Conservation (phyloP, 108 stramenopile genomes). For the Pseudonitzschia delicatissima region DNA sequence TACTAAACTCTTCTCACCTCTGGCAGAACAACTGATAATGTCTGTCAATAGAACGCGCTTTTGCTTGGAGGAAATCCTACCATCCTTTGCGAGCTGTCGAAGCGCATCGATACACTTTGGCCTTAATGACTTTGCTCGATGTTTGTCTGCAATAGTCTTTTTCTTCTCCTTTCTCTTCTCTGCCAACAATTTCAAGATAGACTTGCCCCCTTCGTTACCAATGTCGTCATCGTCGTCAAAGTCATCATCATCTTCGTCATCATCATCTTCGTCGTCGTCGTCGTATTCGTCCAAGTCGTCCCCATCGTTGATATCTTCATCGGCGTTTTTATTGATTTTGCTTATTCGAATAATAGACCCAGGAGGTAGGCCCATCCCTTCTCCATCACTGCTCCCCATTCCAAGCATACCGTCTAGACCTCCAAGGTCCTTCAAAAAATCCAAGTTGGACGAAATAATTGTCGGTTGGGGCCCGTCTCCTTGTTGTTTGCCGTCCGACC, state of each 20-base stretch:
- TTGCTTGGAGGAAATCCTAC: constrained; percentile 69
- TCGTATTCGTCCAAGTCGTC: constrained; percentile 21
- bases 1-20: constrained; percentile 71
- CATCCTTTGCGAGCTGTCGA: constrained; percentile 59
- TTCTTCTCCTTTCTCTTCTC: constrained; percentile 1
- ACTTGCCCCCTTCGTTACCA: not conserved
- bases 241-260: constrained; percentile 22
- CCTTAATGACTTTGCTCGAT: constrained; percentile 17
- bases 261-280: constrained; percentile 41
- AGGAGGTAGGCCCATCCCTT: constrained; percentile 29
- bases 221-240: not conserved
- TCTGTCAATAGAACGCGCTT: constrained; percentile 79
- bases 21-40: constrained; percentile 73
- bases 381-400: constrained; percentile 35
- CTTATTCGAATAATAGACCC: constrained; percentile 40
- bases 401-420: constrained; percentile 34
- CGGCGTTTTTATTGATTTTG: constrained; percentile 28
- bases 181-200: not conserved
- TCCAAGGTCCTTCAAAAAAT: constrained; percentile 45
- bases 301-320: constrained; percentile 27
- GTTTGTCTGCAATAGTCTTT: not conserved
- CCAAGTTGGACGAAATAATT: constrained; percentile 38
- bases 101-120: constrained; percentile 67
- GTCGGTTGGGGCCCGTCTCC: constrained; percentile 22
- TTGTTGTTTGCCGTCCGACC: constrained; percentile 2